These are phyloP conservation scores for Sphaerosporella brunnea DNA, from an alignment of 495 filamentous ascomycete genomes.

Conservation along the genomic window DNA sequence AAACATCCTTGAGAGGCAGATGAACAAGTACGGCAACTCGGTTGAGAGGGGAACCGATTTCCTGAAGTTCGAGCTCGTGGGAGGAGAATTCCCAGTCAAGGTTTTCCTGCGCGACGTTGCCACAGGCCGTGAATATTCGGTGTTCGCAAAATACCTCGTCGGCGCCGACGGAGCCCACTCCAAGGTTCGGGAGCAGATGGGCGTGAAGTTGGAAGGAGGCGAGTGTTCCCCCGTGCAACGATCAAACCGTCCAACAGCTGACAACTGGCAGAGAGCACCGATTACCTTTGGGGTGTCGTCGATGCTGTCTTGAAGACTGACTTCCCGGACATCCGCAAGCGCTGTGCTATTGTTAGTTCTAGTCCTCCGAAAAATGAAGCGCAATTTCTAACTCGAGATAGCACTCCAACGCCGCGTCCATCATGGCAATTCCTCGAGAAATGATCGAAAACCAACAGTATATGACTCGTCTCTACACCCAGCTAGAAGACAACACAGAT, in stretches of 20 bases:
- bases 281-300: conserved; percentile 30
- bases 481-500: conserved; percentile 29
- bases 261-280: conserved; percentile 14
- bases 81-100: conserved; percentile 15
- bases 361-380: neutral
- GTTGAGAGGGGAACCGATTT: conserved; percentile 9
- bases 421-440: conserved; percentile 28
- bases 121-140: conserved; percentile 4
- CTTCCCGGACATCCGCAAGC: conserved; percentile 29
- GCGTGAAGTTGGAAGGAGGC: conserved; percentile 14
- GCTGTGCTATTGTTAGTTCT: conserved; percentile 19
- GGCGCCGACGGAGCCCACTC: conserved; percentile 23
- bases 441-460: conserved; percentile 29
- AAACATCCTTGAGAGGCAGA: conserved; percentile 23
- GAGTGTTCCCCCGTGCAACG: neutral
- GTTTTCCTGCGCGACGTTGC: conserved; percentile 3
- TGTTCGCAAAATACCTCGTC: conserved; percentile 5
- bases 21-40: conserved; percentile 14
- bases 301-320: conserved; percentile 28
- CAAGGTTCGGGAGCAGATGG: conserved; percentile 18
- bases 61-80: conserved; percentile 6
- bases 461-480: conserved; percentile 23
- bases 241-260: neutral
- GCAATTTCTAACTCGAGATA: neutral
- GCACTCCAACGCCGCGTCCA: conserved; percentile 30